These are phyloP conservation scores for Periconia digitata DNA, from an alignment of 2,329 filamentous ascomycete genomes.

Conservation along the genomic window DNA sequence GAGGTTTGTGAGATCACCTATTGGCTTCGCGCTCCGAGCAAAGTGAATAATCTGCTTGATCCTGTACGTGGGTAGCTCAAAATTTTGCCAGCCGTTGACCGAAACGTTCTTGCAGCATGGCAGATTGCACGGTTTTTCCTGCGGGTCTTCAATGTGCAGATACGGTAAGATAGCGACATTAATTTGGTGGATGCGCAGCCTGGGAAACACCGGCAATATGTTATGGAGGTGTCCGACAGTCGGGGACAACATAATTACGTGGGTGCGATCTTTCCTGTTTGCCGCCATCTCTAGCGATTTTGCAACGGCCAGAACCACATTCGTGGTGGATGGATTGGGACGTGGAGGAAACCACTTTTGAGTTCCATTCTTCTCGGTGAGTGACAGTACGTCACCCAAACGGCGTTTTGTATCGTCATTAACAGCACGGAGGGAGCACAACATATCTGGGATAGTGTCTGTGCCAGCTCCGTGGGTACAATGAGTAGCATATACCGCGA, in stretches of 20 bases:
- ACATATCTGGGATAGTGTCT: slow-evolving; percentile 27
- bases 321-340: slow-evolving; percentile 31
- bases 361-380: slow-evolving; percentile 20
- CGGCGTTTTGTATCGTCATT: slow-evolving; percentile 15
- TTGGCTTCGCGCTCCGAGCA: slow-evolving; percentile 24
- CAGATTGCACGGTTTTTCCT: slow-evolving; percentile 17
- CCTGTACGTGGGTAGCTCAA: slow-evolving; percentile 21
- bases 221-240: slow-evolving; percentile 21
- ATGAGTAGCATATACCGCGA: slow-evolving; percentile 35
- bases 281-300: slow-evolving; percentile 19
- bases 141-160: slow-evolving; percentile 10
- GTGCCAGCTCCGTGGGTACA: slow-evolving; percentile 30
- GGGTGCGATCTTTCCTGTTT: slow-evolving; percentile 20
- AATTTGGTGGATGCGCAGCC: slow-evolving; percentile 28
- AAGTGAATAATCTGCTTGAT: slow-evolving; percentile 29
- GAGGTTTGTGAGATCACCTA: slow-evolving; percentile 23
- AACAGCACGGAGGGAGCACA: slow-evolving; percentile 22
- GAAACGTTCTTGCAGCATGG: slow-evolving; percentile 29
- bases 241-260: slow-evolving; percentile 31
- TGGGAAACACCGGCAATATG: slow-evolving; percentile 22
- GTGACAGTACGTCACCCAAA: slow-evolving; percentile 19
- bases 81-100: slow-evolving; percentile 26
- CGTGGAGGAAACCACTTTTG: slow-evolving; percentile 30
- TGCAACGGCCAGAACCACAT: slow-evolving; percentile 26
- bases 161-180: slow-evolving; percentile 30